phyloP scores from a whole-genome alignment of 176 grass and related monocot species.

The Musa acuminata region DNA sequence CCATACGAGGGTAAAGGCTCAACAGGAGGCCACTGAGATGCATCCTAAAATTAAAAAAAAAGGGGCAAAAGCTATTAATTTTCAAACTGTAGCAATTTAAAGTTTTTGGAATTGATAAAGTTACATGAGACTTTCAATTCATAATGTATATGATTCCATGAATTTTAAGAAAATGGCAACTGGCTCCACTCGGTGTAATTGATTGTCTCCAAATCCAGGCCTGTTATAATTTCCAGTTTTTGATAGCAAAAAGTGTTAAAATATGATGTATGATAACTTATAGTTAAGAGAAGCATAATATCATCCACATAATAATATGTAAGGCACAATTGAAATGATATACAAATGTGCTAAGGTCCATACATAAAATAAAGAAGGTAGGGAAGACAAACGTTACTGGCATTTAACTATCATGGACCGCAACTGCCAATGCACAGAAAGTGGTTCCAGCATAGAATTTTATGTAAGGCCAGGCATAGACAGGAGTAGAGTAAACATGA shows the following conservation, averaged over 20 bases:
- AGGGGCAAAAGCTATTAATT: conserved; percentile 1
- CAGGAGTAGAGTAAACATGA: not conserved
- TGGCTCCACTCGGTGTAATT: too few species aligned
- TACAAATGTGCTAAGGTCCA: not conserved
- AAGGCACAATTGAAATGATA: not conserved
- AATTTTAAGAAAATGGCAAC: too few species aligned
- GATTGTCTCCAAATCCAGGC: too few species aligned
- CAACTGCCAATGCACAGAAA: not conserved
- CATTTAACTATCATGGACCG: not conserved
- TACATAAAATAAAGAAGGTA: not conserved
- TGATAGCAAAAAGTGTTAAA: too few species aligned
- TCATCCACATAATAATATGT: too few species aligned
- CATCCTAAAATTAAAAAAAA: conserved; percentile 38
- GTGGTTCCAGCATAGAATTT: not conserved
- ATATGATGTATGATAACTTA: too few species aligned
- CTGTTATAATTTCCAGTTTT: too few species aligned
- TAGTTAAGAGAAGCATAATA: too few species aligned
- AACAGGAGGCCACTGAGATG: conserved; percentile 68
- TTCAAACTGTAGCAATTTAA: not conserved
- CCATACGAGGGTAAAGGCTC: conserved; percentile 98
- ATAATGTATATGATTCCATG: too few species aligned
- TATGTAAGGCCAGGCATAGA: not conserved
- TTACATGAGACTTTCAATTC: not conserved
- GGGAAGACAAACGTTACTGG: not conserved
- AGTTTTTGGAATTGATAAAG: not conserved